Percentiles rank a stretch among this genome's conserved stretches.
These are phyloP conservation scores for Pulveroboletus sp. DNA, from an alignment of 768 basidiomycete genomes.

Conservation along the genomic window DNA sequence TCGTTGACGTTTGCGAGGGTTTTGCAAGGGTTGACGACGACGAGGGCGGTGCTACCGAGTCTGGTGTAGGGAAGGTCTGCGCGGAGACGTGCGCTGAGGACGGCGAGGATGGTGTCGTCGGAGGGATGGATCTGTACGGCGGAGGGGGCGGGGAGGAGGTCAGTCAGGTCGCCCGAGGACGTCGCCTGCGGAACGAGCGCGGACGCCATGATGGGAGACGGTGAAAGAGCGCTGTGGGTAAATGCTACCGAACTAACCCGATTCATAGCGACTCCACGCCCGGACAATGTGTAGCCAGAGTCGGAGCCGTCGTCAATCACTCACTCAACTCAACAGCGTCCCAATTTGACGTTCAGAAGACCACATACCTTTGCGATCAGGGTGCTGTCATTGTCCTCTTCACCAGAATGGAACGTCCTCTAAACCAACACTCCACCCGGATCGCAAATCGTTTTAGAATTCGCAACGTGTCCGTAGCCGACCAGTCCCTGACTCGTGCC, in stretches of 20 bases:
- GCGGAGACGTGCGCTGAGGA: slow-evolving; percentile 55
- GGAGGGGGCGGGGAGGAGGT: slow-evolving; percentile 38
- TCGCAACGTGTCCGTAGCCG: slow-evolving; percentile 20
- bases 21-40: slow-evolving; percentile 61
- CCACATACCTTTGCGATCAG: slow-evolving; percentile 22
- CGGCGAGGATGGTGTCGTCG: slow-evolving; percentile 53
- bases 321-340: slow-evolving; percentile 9
- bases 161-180: slow-evolving; percentile 45
- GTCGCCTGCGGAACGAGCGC: slow-evolving; percentile 36
- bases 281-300: too few relatives aligned
- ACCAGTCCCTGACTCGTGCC: slow-evolving; percentile 11
- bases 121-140: slow-evolving; percentile 46
- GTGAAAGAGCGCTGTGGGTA: slow-evolving; percentile 4
- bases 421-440: slow-evolving; percentile 15
- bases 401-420: slow-evolving; percentile 29
- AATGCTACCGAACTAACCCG: too few relatives aligned
- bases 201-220: slow-evolving; percentile 39
- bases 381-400: slow-evolving; percentile 21
- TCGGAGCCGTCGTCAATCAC: background rate
- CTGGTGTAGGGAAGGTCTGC: slow-evolving; percentile 55
- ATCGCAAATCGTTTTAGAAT: slow-evolving; percentile 20
- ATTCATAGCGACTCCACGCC: too few relatives aligned
- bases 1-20: slow-evolving; percentile 55
- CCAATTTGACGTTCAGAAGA: slow-evolving; percentile 23
- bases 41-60: slow-evolving; percentile 44